Base-by-base conservation (phyloP, 73 alveolate species). In the Diophrys appendiculata region DNA sequence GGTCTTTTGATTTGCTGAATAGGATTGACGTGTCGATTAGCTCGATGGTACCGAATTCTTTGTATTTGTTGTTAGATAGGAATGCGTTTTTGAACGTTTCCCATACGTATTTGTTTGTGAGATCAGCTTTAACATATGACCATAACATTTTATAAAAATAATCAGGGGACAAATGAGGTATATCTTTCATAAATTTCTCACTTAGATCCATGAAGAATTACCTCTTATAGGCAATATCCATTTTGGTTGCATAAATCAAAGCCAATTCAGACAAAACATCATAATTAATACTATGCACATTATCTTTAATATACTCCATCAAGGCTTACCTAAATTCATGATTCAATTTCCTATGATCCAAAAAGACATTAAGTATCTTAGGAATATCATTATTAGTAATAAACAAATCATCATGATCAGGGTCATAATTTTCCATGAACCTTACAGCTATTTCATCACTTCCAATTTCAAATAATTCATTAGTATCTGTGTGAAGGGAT, bases 61-160 rank as follows among this genome's bases (percentile, higher is more conserved):
- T 79, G 27, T 25, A n/a, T 27, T 71, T 79, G 25, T 43, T 5
- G 18, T 43, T 5, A 18, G 80, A 31, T 1, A 53, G 52, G 31
- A 79, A 28, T 2, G 81, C 76, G 1, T 71, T 55, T 79, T 70
- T 68, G 54, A 79, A 18, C 29, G 33, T 29, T 1, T 14, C 29
- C 88, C 88, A 79, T 35, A 67, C 80, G 25, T 5, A 68, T 14
- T n/a, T 69, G 29, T 28, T 52, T 0, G 69, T 29, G 25, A 0
- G 52, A 31, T 79, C 68, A 13, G 88, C 72, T 70, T 79, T 79
- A 28, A 70, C 32, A 54, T 67, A 2, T 22, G 88, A 69, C 88
- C 88, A 79, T 0, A 79, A 43, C 2, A 79, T 25, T 52, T 79
- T 79, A 53, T 79, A 79, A 65, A 69, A 43, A 22, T 23, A 22